These are phyloP conservation scores for Cyberlindnera galapagoensis DNA, from an alignment of 805 yeast genomes.

Conservation along the genomic window DNA sequence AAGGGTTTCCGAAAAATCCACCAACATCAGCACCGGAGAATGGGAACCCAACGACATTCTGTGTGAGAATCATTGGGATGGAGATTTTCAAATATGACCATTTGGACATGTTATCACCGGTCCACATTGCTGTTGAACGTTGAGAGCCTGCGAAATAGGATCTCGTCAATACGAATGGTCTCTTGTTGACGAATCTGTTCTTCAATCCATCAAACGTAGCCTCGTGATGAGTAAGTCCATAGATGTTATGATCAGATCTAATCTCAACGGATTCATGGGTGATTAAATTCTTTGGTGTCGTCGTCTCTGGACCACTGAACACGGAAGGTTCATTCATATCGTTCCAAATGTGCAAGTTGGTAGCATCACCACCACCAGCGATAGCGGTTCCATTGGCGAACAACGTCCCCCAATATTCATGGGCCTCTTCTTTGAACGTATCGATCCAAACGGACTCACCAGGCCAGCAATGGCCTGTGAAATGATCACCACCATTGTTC, in stretches of 20 bases:
- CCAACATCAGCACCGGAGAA: slow-evolving; percentile 97
- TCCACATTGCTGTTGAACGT: slow-evolving; percentile 90
- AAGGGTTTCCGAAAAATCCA: slow-evolving; percentile 91
- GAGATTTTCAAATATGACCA: slow-evolving; percentile 85
- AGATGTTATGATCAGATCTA: slow-evolving; percentile 83
- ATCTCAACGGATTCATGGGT: slow-evolving; percentile 85
- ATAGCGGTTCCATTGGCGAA: slow-evolving; percentile 41
- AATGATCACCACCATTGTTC: slow-evolving; percentile 41
- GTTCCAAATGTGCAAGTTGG: slow-evolving; percentile 85
- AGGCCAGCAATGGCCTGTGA: slow-evolving; percentile 95
- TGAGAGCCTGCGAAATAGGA: slow-evolving; percentile 90
- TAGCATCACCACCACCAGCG: slow-evolving; percentile 41
- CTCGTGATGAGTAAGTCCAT: slow-evolving; percentile 75
- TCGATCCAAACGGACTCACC: slow-evolving; percentile 96
- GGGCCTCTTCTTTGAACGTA: slow-evolving; percentile 60
- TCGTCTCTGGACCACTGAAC: slow-evolving; percentile 90
- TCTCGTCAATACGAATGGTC: slow-evolving; percentile 88
- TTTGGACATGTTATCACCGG: slow-evolving; percentile 91
- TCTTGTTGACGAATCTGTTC: slow-evolving; percentile 41
- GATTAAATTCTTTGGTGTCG: slow-evolving; percentile 74
- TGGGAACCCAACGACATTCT: slow-evolving; percentile 80
- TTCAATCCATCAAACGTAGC: slow-evolving; percentile 66
- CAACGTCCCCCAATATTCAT: slow-evolving; percentile 51
- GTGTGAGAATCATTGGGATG: slow-evolving; percentile 81
- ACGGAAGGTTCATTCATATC: slow-evolving; percentile 98